Conservation (phyloP, 805 yeast genomes). For the Kregervanrija fluxuum region DNA sequence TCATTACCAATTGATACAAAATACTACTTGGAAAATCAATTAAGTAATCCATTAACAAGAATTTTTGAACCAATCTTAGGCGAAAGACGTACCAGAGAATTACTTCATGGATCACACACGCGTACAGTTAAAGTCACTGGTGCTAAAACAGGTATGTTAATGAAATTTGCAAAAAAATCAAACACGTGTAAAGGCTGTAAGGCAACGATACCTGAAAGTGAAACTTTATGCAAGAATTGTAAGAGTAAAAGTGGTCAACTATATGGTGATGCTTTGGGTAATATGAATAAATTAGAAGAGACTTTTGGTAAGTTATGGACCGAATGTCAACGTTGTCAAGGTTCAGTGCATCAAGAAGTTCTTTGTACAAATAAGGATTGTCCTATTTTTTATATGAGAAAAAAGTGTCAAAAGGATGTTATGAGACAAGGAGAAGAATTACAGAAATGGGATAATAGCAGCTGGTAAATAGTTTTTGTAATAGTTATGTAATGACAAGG, state of each 20-base stretch:
- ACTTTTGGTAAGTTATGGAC: conserved; percentile 92
- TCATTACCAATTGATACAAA: conserved; percentile 91
- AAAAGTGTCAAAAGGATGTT: conserved; percentile 72
- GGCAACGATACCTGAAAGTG: conserved; percentile 57
- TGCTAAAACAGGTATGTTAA: conserved; percentile 72
- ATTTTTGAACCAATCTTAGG: conserved; percentile 95
- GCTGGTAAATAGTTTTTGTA: conserved; percentile 32
- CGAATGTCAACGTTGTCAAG: conserved; percentile 96
- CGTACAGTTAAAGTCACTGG: conserved; percentile 66
- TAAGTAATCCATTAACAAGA: conserved; percentile 86
- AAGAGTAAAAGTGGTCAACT: conserved; percentile 62
- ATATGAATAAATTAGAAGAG: conserved; percentile 71
- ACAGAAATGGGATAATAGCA: conserved; percentile 55
- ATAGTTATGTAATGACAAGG: background rate
- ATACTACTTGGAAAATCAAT: conserved; percentile 86
- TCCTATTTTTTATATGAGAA: conserved; percentile 96
- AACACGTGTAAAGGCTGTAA: conserved; percentile 87
- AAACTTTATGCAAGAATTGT: conserved; percentile 68
- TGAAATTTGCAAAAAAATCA: conserved; percentile 86
- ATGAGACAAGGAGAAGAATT: conserved; percentile 50
- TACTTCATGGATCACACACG: conserved; percentile 80
- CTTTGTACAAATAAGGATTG: conserved; percentile 93
- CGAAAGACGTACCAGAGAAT: conserved; percentile 68
- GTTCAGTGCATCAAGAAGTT: conserved; percentile 92
- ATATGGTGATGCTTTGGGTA: conserved; percentile 74